Evolutionary conservation across 495 filamentous ascomycete genomes (phyloP).

Genomic region (Xylaria intraflava): DNA sequence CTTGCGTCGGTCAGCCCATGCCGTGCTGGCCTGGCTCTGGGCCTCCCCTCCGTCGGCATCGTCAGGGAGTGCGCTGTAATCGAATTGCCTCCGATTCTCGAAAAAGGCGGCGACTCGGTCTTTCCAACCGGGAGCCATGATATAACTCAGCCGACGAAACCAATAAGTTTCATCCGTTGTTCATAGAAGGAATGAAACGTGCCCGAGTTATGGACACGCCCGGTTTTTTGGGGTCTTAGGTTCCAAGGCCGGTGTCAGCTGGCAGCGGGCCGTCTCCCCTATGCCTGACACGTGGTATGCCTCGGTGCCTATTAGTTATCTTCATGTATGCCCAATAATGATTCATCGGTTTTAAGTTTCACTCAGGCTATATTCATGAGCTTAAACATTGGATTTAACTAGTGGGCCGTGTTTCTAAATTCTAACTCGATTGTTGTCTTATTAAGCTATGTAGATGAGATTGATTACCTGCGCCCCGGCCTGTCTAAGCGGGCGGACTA

Average conservation of each 20-base stretch:
- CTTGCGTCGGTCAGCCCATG: slow-evolving; percentile 12
- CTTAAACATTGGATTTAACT: no score
- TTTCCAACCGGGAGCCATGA: slow-evolving; percentile 5
- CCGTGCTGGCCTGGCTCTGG: background rate
- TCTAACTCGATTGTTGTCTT: no score
- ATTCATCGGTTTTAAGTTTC: no score
- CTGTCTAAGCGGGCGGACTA: slow-evolving; percentile 1
- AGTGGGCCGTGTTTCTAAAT: no score
- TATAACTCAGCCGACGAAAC: no score
- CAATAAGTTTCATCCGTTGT: background rate
- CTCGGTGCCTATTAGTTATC: no score
- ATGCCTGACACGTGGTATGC: no score
- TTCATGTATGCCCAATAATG: no score
- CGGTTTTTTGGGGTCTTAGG: background rate
- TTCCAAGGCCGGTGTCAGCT: background rate
- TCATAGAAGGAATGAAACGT: background rate
- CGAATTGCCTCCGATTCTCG: slow-evolving; percentile 11
- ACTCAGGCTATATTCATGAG: no score
- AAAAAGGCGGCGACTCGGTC: slow-evolving; percentile 7
- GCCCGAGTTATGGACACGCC: background rate
- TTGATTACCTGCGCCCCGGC: background rate
- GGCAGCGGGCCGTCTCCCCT: slow-evolving; percentile 2
- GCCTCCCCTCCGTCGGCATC: background rate
- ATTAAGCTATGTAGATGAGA: background rate
- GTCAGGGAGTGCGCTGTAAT: slow-evolving; percentile 23